These are phyloP conservation scores for Talaromyces piceae DNA, from an alignment of 2,329 filamentous ascomycete species.

Conservation along the genomic window DNA sequence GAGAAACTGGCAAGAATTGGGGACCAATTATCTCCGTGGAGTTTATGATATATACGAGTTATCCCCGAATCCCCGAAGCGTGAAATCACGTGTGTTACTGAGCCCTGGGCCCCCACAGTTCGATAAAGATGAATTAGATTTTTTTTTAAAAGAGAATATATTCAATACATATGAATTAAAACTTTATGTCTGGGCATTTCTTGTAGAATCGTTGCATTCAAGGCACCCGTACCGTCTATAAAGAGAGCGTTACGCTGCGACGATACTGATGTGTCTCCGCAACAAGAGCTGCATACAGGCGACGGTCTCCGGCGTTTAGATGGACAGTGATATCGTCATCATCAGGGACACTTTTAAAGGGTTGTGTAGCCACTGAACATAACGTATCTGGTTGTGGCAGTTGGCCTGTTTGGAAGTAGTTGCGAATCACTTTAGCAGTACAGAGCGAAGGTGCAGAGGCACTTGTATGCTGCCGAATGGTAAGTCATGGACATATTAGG, in stretches of 20 bases:
- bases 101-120: background rate
- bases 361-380: conserved; percentile 22
- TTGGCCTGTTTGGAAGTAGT: conserved; percentile 25
- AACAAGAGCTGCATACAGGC: conserved; percentile 3
- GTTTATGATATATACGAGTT: background rate
- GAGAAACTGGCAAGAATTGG: background rate
- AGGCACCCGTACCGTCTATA: background rate
- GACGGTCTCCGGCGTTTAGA: background rate
- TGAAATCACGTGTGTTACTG: background rate
- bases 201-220: too few relatives aligned
- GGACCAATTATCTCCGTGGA: background rate
- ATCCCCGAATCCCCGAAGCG: background rate
- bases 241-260: background rate
- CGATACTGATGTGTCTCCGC: background rate
- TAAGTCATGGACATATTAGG: background rate
- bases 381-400: conserved; percentile 20
- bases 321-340: background rate
- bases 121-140: too few relatives aligned
- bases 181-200: too few relatives aligned
- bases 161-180: too few relatives aligned
- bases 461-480: conserved; percentile 18
- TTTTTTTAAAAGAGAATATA: too few relatives aligned
- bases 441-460: conserved; percentile 19
- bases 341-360: conserved; percentile 14
- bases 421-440: conserved; percentile 19